Evolutionary conservation across 2,329 filamentous ascomycete genomes (phyloP).

Genomic region (Monilinia aucupariae): DNA sequence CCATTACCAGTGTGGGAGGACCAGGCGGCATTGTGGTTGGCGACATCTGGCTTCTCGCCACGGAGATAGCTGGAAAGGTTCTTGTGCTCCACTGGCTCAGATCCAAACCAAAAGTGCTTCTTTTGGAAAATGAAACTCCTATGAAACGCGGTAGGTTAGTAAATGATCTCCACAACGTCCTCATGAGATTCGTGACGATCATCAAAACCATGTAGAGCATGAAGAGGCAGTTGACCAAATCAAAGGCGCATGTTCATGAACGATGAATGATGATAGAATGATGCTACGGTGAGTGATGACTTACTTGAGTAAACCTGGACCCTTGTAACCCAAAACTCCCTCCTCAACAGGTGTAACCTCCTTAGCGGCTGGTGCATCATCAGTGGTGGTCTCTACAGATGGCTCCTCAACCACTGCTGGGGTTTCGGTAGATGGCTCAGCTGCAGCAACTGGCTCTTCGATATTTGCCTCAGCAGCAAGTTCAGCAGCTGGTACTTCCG

Average conservation of each 20-base stretch:
- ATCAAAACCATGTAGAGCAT: too few species aligned
- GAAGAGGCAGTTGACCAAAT: not conserved
- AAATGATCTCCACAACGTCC: not conserved
- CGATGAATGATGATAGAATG: not conserved
- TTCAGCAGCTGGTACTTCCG: slow-evolving; percentile 42
- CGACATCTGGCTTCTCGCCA: slow-evolving; percentile 76
- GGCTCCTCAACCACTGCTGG: slow-evolving; percentile 36
- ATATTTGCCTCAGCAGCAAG: slow-evolving; percentile 33
- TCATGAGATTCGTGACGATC: not conserved
- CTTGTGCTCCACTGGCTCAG: slow-evolving; percentile 67
- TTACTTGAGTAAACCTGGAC: slow-evolving; percentile 75
- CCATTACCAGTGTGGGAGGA: slow-evolving; percentile 92
- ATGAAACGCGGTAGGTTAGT: slow-evolving; percentile 17
- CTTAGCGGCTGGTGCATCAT: slow-evolving; percentile 53
- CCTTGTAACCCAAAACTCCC: slow-evolving; percentile 85
- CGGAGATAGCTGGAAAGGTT: slow-evolving; percentile 73
- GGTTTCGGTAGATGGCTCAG: slow-evolving; percentile 35
- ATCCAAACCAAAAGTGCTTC: slow-evolving; percentile 85
- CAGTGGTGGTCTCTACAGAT: slow-evolving; percentile 39
- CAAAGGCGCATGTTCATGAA: not conserved
- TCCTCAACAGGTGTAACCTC: slow-evolving; percentile 50
- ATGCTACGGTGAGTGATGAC: slow-evolving; percentile 35
- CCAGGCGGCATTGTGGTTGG: slow-evolving; percentile 80
- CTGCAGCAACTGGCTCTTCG: slow-evolving; percentile 33
- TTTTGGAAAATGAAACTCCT: slow-evolving; percentile 85